Evolutionary conservation across 164 flowering plant genomes (phyloP).

Genomic region (Macadamia integrifolia): DNA sequence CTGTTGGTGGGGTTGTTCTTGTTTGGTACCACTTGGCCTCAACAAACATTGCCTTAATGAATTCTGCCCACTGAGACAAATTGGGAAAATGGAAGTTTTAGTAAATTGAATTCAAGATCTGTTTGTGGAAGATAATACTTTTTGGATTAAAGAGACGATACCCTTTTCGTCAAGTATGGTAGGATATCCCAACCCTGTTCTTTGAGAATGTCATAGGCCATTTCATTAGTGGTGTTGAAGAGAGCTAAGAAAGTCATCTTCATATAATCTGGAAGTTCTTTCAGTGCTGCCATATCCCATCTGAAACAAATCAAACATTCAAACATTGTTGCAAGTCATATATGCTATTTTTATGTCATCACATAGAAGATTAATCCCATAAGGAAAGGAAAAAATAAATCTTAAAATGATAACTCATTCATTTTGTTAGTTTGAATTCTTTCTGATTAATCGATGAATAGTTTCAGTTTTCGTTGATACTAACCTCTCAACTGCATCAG

Average conservation of each 20-base stretch:
- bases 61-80: constrained; percentile 41
- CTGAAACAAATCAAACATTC: constrained; percentile 17
- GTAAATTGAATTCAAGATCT: neutral
- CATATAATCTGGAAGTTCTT: constrained; percentile 44
- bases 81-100: neutral
- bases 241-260: constrained; percentile 39
- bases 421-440: too few relatives aligned
- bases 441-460: too few relatives aligned
- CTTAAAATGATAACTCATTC: too few relatives aligned
- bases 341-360: too few relatives aligned
- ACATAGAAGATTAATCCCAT: too few relatives aligned
- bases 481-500: constrained; percentile 31
- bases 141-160: constrained; percentile 5
- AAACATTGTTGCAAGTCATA: neutral
- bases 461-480: neutral
- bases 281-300: constrained; percentile 40
- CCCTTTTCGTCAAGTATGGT: constrained; percentile 33
- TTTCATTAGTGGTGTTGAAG: constrained; percentile 24
- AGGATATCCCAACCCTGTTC: constrained; percentile 24
- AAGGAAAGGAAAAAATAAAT: too few relatives aligned
- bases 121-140: neutral
- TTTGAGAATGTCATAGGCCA: constrained; percentile 25
- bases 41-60: constrained; percentile 35
- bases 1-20: constrained; percentile 33
- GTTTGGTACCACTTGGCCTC: constrained; percentile 52